phyloP scores from a whole-genome alignment of 495 filamentous ascomycete species.

The Hypoxylon intermedium region DNA sequence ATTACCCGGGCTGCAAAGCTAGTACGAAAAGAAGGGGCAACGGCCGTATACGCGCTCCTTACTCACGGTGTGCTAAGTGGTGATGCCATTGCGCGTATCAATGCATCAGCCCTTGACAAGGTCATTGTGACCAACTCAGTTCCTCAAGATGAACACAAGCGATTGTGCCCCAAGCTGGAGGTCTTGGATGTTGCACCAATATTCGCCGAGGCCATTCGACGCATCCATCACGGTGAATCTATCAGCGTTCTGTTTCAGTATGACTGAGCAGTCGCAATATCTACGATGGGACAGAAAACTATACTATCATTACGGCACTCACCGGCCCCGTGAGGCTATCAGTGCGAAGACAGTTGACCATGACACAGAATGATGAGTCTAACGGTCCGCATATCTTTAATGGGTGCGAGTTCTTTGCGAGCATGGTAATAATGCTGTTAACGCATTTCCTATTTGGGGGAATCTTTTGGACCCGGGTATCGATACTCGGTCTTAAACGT shows the following conservation, averaged over 20 bases:
- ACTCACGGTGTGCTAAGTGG: constrained; percentile 95
- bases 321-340: constrained; percentile 15
- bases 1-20: constrained; percentile 97
- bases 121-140: constrained; percentile 95
- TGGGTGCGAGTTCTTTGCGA: constrained; percentile 13
- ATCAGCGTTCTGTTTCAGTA: constrained; percentile 97
- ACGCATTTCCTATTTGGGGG: constrained; percentile 32
- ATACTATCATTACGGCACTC: constrained; percentile 3
- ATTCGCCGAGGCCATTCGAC: constrained; percentile 95
- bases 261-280: constrained; percentile 58
- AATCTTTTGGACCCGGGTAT: constrained; percentile 23
- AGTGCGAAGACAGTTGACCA: constrained; percentile 13
- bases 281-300: neutral
- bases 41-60: constrained; percentile 83
- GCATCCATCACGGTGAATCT: constrained; percentile 97
- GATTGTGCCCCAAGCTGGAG: constrained; percentile 82
- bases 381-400: constrained; percentile 16
- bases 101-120: constrained; percentile 85
- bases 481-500: constrained; percentile 24
- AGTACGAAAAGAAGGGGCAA: constrained; percentile 90
- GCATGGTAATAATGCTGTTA: constrained; percentile 1
- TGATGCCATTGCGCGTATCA: constrained; percentile 92
- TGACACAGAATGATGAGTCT: constrained; percentile 14
- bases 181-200: constrained; percentile 90
- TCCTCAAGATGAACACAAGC: constrained; percentile 81